Evolutionary conservation across 2,329 filamentous ascomycete genomes (phyloP), one percentile per base, ranked within the genome.

Genomic region (Blumeria hordei): DNA sequence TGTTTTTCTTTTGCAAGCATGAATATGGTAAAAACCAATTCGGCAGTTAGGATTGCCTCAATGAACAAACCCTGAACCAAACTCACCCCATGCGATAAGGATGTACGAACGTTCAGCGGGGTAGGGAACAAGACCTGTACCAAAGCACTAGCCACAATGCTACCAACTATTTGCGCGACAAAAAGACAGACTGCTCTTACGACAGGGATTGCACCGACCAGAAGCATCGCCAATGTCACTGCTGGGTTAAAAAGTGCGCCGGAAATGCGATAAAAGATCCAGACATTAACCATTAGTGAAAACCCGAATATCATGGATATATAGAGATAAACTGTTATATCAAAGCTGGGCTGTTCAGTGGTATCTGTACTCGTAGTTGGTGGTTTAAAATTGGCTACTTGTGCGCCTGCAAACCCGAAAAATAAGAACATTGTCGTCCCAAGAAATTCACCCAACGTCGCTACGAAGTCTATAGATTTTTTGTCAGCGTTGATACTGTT

Each of bases 201-300:
- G 41, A 60, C 52, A 6, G 63, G 59, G 1, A 69, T 55, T 12
- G 64, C 66, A 10, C 67, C 64, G 32, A 68, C 62, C 21, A 69
- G 60, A 14, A 61, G 60, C 63, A 69, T 64, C 14, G 63, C 68
- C 3, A 69, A 54, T 0, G 68, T 68, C 14, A 69, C 70, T 35
- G 68, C 68, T 1, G 73, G 73, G 56, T 75, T 75, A 62, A 75
- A 75, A 9, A 74, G 63, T 3, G 72, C 72, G n/a, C 73, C 73
- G 0, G 69, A 71, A 18, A 75, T 68, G 18, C 73, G 69, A 62
- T 70, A 76, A 62, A 76, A 76, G 3, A 74, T 69, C 74, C 74
- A 76, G 2, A 72, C 72, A 59, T 75, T 76, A 57, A 74, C 72
- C 28, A 70, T 70, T 47, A 76, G 65, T 6, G 57, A 62, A 55